Evolutionary conservation across 148 eudicot genomes (phyloP).

Genomic region (Chenopodium formosanum): DNA sequence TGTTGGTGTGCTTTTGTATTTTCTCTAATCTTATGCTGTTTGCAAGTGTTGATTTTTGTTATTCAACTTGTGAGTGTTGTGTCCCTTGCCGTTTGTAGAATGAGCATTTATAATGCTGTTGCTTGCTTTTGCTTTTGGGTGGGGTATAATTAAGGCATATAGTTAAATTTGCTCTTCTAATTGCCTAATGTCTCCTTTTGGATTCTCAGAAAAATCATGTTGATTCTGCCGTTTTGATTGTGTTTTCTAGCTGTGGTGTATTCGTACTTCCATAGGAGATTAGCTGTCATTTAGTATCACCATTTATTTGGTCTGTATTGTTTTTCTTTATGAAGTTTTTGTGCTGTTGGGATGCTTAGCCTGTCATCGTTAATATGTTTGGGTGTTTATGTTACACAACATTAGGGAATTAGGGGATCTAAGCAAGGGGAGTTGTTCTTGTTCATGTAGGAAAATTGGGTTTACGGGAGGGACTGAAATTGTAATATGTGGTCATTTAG

Average conservation of each 20-base stretch:
- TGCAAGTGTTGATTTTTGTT: not conserved
- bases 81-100: not conserved
- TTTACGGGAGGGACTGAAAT: too few species aligned
- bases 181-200: not conserved
- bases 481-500: too few species aligned
- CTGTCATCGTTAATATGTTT: not conserved
- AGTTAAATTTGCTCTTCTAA: not conserved
- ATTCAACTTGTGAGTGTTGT: not conserved
- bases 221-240: not conserved
- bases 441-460: too few species aligned
- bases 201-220: not conserved
- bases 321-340: not conserved
- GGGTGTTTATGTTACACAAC: not conserved
- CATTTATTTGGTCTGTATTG: not conserved
- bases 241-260: not conserved
- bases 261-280: not conserved
- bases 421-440: too few species aligned
- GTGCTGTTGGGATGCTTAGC: conserved; percentile 9
- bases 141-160: too few species aligned
- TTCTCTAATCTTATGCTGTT: not conserved
- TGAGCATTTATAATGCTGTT: not conserved
- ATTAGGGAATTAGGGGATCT: too few species aligned
- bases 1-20: not conserved
- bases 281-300: not conserved
- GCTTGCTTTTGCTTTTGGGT: not conserved